Base-by-base conservation (phyloP, 805 yeast species). In the Hanseniaspora mollemarum region DNA sequence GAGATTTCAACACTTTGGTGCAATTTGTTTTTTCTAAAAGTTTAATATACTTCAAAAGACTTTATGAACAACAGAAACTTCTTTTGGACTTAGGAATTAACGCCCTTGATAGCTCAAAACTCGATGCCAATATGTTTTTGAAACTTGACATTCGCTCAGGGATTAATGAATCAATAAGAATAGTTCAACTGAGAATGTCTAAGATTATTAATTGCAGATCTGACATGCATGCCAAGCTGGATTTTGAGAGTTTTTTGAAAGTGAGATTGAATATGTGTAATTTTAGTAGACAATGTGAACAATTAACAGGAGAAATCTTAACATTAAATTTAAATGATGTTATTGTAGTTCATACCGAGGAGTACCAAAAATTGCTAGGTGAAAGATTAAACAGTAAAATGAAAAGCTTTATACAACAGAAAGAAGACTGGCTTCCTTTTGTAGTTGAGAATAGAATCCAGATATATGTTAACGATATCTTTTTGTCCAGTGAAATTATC, bases 231-330 rank as follows among this genome's bases (percentile, higher is more conserved):
- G 75, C 85, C 0, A 72, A 70, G 36, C 62, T 80, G 21, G 64
- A 81, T 2, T 69, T 77, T 8, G 73, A 74, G n/a, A 75, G 73
- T 56, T 88, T 87, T 65, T 59, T 85, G 43, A 69, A 78, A 53
- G 73, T 86, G 46, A 86, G 79, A 63, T 70, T 82, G 2, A 67
- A 83, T 13, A 77, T 80, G 51, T 75, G 81, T 0, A 70, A 81
- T 21, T 88, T 88, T 61, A 69, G 87, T 38, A 76, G 76, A 43
- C 95, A 87, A 60, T 85, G 95, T 62, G 97, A 92, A 63, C 71
- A 78, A 13, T 75, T 88, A 4, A 79, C 87, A 4, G 95, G 94
- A 0, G 77, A 73, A 52, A 71, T 75, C 7, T 63, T 73, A 13
- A 71, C 77, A 0, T 71, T 73, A 25, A 79, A 77, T n/a, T 67